phyloP scores from a whole-genome alignment of 179 eudicot species.

The Nepenthes alata region DNA sequence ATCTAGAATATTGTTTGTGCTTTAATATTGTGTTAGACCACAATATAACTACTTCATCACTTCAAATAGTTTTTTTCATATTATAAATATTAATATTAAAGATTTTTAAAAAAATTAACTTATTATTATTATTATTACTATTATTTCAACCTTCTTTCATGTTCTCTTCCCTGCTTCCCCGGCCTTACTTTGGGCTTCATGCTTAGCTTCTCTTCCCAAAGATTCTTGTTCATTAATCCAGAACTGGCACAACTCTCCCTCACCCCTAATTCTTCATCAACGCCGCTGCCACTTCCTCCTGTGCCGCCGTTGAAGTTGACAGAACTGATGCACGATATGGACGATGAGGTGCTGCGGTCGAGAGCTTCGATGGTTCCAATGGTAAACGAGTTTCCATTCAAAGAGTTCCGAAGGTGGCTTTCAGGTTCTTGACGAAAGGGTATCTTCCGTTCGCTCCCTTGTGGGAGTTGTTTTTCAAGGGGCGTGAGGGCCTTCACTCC shows the following conservation, averaged over 20 bases:
- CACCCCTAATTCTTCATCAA: background rate
- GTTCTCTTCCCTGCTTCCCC: constrained; percentile 18
- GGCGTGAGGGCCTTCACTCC: constrained; percentile 17
- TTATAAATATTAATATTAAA: too few relatives aligned
- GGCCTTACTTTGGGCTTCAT: constrained; percentile 29
- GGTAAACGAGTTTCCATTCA: constrained; percentile 9
- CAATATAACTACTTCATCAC: too few relatives aligned
- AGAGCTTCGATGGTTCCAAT: constrained; percentile 7
- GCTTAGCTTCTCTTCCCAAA: constrained; percentile 13
- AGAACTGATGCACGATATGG: background rate
- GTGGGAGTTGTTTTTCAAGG: constrained; percentile 25
- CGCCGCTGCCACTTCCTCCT: background rate
- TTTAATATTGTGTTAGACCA: too few relatives aligned
- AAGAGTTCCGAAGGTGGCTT: constrained; percentile 26
- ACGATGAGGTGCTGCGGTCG: constrained; percentile 10
- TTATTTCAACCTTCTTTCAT: constrained; percentile 20
- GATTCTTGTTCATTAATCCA: constrained; percentile 3
- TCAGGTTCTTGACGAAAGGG: constrained; percentile 32
- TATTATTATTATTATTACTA: constrained; percentile 3
- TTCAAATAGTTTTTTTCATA: too few relatives aligned
- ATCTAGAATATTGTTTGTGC: too few relatives aligned
- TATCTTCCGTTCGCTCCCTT: constrained; percentile 23
- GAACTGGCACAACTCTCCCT: background rate
- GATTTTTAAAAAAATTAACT: too few relatives aligned
- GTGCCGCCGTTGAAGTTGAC: background rate